These are phyloP conservation scores for Ilex aquifolium DNA, from an alignment of 257 asterid species.

Conservation along the genomic window DNA sequence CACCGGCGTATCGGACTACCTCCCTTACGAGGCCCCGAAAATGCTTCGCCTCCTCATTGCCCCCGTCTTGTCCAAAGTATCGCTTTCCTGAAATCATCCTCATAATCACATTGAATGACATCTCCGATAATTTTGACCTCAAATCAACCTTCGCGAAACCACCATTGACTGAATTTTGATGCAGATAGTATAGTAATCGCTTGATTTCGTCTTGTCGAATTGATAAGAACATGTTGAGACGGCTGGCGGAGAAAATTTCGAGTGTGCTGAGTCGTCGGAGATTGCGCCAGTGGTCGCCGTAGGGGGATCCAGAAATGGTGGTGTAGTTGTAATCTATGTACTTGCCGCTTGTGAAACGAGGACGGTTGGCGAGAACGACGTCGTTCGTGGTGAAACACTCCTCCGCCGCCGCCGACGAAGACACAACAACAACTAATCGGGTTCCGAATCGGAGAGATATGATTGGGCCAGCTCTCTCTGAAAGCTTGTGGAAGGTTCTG, in stretches of 20 bases:
- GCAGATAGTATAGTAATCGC: no score
- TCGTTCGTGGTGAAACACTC: slow-evolving; percentile 70
- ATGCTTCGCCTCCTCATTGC: slow-evolving; percentile 26
- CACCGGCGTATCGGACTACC: slow-evolving; percentile 16
- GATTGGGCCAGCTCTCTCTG: no score
- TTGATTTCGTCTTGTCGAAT: no score
- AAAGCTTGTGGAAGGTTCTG: no score
- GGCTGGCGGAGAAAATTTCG: no score
- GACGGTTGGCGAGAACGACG: slow-evolving; percentile 43
- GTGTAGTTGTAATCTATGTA: slow-evolving; percentile 45
- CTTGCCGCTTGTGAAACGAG: slow-evolving; percentile 27
- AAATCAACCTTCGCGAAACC: slow-evolving; percentile 29
- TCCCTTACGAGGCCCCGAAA: slow-evolving; percentile 31
- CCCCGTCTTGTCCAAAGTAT: slow-evolving; percentile 35
- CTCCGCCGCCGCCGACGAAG: slow-evolving; percentile 35
- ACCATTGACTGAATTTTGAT: no score
- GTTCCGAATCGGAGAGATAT: no score
- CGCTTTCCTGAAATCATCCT: slow-evolving; percentile 17
- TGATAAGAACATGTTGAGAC: no score
- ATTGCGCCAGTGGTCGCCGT: slow-evolving; percentile 60
- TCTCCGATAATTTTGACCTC: slow-evolving; percentile 21
- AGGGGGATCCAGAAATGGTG: slow-evolving; percentile 21
- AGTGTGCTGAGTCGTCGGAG: slow-evolving; percentile 36
- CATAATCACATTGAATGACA: slow-evolving; percentile 35
- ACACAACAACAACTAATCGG: slow-evolving; percentile 27